Conservation (phyloP, 495 filamentous ascomycete genomes). For the Xylaria curta region DNA sequence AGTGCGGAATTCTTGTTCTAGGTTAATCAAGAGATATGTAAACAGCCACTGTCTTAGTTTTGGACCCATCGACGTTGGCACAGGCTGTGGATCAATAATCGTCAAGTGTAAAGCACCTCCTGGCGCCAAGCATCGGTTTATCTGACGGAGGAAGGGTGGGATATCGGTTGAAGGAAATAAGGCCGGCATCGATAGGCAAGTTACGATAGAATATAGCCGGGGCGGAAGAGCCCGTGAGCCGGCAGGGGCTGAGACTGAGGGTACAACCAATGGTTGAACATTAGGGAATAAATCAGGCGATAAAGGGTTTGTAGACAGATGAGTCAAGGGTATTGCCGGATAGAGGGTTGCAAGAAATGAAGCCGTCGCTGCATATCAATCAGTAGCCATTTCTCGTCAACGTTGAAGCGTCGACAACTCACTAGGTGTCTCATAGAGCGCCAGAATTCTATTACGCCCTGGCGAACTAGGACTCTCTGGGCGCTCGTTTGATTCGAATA, state of each 20-base stretch:
- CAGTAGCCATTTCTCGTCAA: conserved; percentile 19
- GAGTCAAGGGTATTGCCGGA: conserved; percentile 37
- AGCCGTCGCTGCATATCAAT: conserved; percentile 43
- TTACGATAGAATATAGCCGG: conserved; percentile 43
- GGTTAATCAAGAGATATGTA: conserved; percentile 51
- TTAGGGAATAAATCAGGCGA: conserved; percentile 46
- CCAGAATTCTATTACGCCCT: conserved; percentile 41
- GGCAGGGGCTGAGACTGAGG: conserved; percentile 39
- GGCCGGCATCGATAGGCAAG: conserved; percentile 46
- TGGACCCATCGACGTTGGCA: conserved; percentile 50
- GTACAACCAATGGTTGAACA: conserved; percentile 43
- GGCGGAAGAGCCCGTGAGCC: conserved; percentile 42
- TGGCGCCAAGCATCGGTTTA: conserved; percentile 46
- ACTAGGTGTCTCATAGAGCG: conserved; percentile 54
- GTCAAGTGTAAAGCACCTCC: conserved; percentile 51
- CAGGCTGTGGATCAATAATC: conserved; percentile 55
- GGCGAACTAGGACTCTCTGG: conserved; percentile 23
- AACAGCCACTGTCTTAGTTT: conserved; percentile 55
- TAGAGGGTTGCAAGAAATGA: conserved; percentile 50
- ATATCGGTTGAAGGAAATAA: conserved; percentile 47
- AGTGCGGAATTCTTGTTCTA: conserved; percentile 53
- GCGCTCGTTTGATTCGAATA: conserved; percentile 21
- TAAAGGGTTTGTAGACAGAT: conserved; percentile 45
- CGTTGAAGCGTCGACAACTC: conserved; percentile 8
- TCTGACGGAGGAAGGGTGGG: conserved; percentile 44